Conservation (phyloP, 306 rosid genomes). For the Albizia julibrissin region DNA sequence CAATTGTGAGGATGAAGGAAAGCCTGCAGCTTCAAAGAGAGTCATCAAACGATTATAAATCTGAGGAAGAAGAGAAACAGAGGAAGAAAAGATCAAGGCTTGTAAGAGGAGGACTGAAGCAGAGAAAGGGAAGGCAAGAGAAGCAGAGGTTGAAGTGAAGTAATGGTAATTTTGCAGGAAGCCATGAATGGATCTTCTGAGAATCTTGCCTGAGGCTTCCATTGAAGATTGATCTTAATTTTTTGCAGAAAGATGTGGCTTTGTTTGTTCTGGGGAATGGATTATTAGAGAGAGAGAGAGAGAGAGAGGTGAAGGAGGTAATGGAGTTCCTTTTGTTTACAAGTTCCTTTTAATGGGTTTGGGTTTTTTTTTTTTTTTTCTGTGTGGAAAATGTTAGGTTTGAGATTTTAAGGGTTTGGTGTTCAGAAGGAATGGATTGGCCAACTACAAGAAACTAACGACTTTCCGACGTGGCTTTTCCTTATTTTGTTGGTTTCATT, state of each 20-base stretch:
- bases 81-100: constrained; percentile 47
- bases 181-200: constrained; percentile 68
- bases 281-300: constrained; percentile 14
- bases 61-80: constrained; percentile 50
- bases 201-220: constrained; percentile 63
- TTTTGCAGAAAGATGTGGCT: constrained; percentile 28
- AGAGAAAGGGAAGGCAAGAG: constrained; percentile 78
- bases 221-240: constrained; percentile 39
- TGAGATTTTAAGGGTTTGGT: constrained; percentile 44
- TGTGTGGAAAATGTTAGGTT: constrained; percentile 47
- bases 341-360: constrained; percentile 35
- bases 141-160: constrained; percentile 67
- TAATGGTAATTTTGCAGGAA: constrained; percentile 78
- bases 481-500: constrained; percentile 5
- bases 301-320: constrained; percentile 28
- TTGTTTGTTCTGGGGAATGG: constrained; percentile 1
- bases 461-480: constrained; percentile 41
- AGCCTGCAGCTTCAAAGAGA: constrained; percentile 81
- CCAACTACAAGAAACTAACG: constrained; percentile 77
- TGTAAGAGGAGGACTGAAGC: constrained; percentile 74
- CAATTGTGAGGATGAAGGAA: constrained; percentile 66
- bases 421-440: constrained; percentile 62
- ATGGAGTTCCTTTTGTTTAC: constrained; percentile 36
- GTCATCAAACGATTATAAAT: constrained; percentile 52
- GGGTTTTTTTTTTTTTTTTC: constrained; percentile 13